These are phyloP conservation scores for Wickerhamiella dianesei DNA, from an alignment of 805 yeast genomes.

Conservation along the genomic window DNA sequence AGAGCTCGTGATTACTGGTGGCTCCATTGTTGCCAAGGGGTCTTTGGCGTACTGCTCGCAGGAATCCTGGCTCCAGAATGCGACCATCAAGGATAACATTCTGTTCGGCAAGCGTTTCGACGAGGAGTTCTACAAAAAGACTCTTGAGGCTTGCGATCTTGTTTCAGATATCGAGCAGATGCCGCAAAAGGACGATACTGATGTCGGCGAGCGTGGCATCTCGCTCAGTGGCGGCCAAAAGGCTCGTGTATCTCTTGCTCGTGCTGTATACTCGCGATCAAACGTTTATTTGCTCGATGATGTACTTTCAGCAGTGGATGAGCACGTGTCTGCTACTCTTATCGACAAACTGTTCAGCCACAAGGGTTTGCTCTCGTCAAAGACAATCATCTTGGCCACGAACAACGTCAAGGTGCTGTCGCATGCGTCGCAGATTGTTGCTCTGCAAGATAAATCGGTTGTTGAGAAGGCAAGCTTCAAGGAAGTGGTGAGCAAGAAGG, in stretches of 20 bases:
- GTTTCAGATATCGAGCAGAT: slow-evolving; percentile 60
- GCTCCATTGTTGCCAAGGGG: slow-evolving; percentile 55
- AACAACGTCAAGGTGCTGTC: slow-evolving; percentile 66
- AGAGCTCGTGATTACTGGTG: slow-evolving; percentile 56
- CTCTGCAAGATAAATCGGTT: slow-evolving; percentile 37
- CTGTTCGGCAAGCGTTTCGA: slow-evolving; percentile 80
- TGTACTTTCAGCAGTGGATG: slow-evolving; percentile 92
- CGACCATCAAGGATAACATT: slow-evolving; percentile 76
- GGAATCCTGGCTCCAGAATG: slow-evolving; percentile 86
- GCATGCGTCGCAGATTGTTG: slow-evolving; percentile 51
- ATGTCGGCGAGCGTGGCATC: slow-evolving; percentile 95
- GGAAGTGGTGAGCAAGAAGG: slow-evolving; percentile 32
- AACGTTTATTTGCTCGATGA: slow-evolving; percentile 86
- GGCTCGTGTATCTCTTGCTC: slow-evolving; percentile 85
- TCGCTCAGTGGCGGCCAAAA: slow-evolving; percentile 96
- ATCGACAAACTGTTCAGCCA: slow-evolving; percentile 64
- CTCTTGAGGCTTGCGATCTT: slow-evolving; percentile 81
- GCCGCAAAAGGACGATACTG: slow-evolving; percentile 81
- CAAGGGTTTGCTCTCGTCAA: slow-evolving; percentile 53
- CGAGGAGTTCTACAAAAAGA: slow-evolving; percentile 62
- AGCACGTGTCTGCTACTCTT: slow-evolving; percentile 83
- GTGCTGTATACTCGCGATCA: slow-evolving; percentile 92
- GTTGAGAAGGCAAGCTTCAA: slow-evolving; percentile 46
- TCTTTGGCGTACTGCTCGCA: slow-evolving; percentile 75
- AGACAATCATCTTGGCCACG: slow-evolving; percentile 67